A percentile compares a stretch with the other conserved stretches of the same genome.
These are phyloP conservation scores for Diutina mesorugosa DNA, from an alignment of 1,139 yeast genomes.

Conservation along the genomic window DNA sequence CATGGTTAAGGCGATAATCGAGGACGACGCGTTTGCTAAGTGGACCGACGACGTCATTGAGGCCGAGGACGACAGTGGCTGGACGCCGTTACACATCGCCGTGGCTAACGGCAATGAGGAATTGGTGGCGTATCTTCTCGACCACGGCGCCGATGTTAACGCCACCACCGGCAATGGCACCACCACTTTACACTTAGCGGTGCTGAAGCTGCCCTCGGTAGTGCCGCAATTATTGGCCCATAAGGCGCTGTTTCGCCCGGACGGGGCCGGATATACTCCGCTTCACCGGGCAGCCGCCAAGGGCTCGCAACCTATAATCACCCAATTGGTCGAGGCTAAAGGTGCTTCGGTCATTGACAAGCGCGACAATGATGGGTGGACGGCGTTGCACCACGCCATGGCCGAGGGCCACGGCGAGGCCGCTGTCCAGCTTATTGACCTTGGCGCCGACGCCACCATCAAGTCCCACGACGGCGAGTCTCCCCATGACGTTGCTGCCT, in stretches of 20 bases:
- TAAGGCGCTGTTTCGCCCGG: slow-evolving; percentile 19
- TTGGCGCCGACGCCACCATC: slow-evolving; percentile 52
- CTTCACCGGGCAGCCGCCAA: slow-evolving; percentile 76
- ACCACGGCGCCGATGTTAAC: slow-evolving; percentile 24
- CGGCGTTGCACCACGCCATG: slow-evolving; percentile 78
- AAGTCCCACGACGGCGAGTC: slow-evolving; percentile 40
- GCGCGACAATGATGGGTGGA: slow-evolving; percentile 62
- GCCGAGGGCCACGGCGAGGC: slow-evolving; percentile 87
- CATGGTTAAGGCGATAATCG: slow-evolving; percentile 37
- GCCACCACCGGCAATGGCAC: slow-evolving; percentile 49
- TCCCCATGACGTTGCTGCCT: slow-evolving; percentile 50
- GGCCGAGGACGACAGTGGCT: slow-evolving; percentile 58
- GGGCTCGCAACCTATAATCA: slow-evolving; percentile 48
- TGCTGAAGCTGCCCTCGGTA: slow-evolving; percentile 18
- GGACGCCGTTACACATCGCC: slow-evolving; percentile 84
- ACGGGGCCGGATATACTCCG: slow-evolving; percentile 52
- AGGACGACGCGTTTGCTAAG: slow-evolving; percentile 19
- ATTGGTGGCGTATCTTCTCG: slow-evolving; percentile 30
- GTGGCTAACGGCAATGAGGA: slow-evolving; percentile 57
- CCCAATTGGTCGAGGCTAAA: slow-evolving; percentile 35
- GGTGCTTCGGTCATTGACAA: slow-evolving; percentile 50
- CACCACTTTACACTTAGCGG: slow-evolving; percentile 68
- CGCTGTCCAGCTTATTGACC: slow-evolving; percentile 44
- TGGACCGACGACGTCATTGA: slow-evolving; percentile 45
- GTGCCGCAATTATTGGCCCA: not conserved